Conservation (phyloP, 2,329 filamentous ascomycete species). For the Sporothrix mexicana region DNA sequence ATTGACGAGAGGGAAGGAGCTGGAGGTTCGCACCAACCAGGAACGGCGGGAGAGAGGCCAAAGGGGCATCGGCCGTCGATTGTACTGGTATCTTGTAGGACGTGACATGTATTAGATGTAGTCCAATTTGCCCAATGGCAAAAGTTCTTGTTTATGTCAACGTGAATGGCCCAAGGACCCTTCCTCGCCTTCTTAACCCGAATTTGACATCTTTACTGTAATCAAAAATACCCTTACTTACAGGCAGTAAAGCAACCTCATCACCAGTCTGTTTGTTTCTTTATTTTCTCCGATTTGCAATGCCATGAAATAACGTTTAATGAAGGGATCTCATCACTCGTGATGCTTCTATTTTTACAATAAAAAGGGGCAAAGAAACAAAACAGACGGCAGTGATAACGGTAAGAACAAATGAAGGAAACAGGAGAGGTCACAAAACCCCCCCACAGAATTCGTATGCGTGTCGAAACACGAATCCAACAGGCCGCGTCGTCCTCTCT, state of each 20-base stretch:
- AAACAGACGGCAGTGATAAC: neutral
- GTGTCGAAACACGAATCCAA: neutral
- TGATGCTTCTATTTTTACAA: neutral
- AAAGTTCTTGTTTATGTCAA: too few relatives aligned
- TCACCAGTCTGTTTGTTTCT: neutral
- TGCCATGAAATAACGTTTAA: neutral
- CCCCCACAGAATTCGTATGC: neutral
- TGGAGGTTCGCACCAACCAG: neutral
- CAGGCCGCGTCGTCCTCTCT: neutral
- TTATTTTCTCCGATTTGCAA: neutral
- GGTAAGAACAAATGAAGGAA: neutral
- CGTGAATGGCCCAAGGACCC: too few relatives aligned
- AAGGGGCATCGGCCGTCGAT: conserved; percentile 4
- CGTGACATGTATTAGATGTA: neutral
- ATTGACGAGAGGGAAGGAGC: conserved; percentile 2
- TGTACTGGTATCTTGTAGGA: neutral
- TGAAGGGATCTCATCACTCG: neutral
- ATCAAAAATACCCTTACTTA: too few relatives aligned
- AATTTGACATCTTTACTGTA: neutral
- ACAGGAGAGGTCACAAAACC: neutral
- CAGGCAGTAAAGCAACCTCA: too few relatives aligned
- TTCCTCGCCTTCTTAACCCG: neutral
- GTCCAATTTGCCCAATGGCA: too few relatives aligned
- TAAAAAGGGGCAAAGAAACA: conserved; percentile 7
- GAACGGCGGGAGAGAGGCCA: neutral